These are phyloP conservation scores for Coemansia sp. DNA, from an alignment of 192 early-diverging fungal species.

Conservation along the genomic window DNA sequence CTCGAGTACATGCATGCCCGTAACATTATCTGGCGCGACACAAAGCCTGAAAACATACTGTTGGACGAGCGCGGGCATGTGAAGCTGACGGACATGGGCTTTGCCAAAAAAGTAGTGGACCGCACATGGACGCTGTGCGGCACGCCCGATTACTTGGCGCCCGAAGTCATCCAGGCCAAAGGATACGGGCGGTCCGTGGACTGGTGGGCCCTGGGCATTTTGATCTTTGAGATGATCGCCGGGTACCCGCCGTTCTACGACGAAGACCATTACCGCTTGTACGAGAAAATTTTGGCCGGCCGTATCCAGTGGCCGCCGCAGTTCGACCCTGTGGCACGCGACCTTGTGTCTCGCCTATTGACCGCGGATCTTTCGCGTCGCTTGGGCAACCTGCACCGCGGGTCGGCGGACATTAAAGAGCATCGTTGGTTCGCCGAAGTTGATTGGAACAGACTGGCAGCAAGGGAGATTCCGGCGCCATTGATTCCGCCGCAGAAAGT, in stretches of 20 bases:
- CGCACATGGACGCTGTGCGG: constrained; percentile 85
- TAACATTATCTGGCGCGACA: constrained; percentile 88
- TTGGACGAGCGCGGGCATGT: constrained; percentile 75
- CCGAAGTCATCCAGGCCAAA: constrained; percentile 89
- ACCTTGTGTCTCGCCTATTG: constrained; percentile 80
- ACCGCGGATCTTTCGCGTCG: constrained; percentile 81
- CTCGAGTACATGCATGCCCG: constrained; percentile 87
- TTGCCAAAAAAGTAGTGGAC: constrained; percentile 80
- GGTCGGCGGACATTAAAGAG: constrained; percentile 85
- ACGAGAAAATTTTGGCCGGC: constrained; percentile 90
- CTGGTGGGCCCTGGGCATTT: constrained; percentile 92
- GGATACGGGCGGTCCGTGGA: constrained; percentile 92
- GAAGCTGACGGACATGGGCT: constrained; percentile 88
- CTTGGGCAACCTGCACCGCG: constrained; percentile 83
- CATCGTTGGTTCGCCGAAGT: constrained; percentile 95
- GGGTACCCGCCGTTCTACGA: constrained; percentile 95
- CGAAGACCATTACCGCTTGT: constrained; percentile 89
- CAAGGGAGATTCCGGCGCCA: constrained; percentile 76
- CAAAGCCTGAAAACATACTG: constrained; percentile 87
- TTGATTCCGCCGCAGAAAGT: constrained; percentile 79
- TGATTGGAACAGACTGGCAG: constrained; percentile 80
- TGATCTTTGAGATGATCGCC: constrained; percentile 95
- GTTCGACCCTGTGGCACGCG: constrained; percentile 79
- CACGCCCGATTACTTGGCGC: constrained; percentile 83
- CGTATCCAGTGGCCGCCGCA: constrained; percentile 82